Evolutionary conservation across 1,284 basidiomycete genomes (phyloP).

Genomic region (Cutaneotrichosporon arboriforme): DNA sequence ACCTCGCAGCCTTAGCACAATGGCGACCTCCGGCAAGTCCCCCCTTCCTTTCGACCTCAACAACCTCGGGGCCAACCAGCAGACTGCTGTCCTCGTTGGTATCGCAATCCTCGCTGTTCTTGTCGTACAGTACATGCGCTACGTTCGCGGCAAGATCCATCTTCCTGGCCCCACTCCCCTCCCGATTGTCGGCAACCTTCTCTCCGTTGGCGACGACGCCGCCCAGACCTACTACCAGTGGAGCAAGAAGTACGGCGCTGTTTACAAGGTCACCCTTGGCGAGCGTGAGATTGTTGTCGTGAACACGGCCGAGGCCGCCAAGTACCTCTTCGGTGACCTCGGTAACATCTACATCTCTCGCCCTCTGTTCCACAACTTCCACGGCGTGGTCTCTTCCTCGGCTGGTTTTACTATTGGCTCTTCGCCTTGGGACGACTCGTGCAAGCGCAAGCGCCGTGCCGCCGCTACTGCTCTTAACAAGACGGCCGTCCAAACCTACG

Average conservation of each 20-base stretch:
- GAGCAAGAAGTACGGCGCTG: conserved; percentile 19
- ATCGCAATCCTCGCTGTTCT: conserved; percentile 9
- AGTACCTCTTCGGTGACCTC: conserved; percentile 19
- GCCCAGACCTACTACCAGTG: conserved; percentile 18
- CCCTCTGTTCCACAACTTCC: conserved; percentile 20
- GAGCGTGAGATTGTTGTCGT: conserved; percentile 21
- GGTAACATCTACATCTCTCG: conserved; percentile 18
- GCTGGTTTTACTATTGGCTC: conserved; percentile 19
- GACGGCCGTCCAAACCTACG: conserved; percentile 13
- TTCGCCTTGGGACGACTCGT: conserved; percentile 20
- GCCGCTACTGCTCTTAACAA: conserved; percentile 19
- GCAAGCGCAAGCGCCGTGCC: conserved; percentile 20
- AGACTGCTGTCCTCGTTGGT: conserved; percentile 2
- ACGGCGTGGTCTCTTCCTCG: conserved; percentile 13
- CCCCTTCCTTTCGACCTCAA: not conserved
- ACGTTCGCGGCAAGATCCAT: conserved; percentile 17
- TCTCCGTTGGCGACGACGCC: conserved; percentile 11
- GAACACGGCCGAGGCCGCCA: conserved; percentile 18
- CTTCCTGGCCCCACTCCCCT: conserved; percentile 13
- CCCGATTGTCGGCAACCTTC: conserved; percentile 18
- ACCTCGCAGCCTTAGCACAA: not conserved
- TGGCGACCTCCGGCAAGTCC: not conserved
- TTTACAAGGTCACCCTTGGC: conserved; percentile 21
- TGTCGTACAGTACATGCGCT: conserved; percentile 12
- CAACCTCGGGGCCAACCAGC: conserved; percentile 1